These are phyloP conservation scores for Raddia guianensis DNA, from an alignment of 176 grass and related monocot species.

Conservation along the genomic window DNA sequence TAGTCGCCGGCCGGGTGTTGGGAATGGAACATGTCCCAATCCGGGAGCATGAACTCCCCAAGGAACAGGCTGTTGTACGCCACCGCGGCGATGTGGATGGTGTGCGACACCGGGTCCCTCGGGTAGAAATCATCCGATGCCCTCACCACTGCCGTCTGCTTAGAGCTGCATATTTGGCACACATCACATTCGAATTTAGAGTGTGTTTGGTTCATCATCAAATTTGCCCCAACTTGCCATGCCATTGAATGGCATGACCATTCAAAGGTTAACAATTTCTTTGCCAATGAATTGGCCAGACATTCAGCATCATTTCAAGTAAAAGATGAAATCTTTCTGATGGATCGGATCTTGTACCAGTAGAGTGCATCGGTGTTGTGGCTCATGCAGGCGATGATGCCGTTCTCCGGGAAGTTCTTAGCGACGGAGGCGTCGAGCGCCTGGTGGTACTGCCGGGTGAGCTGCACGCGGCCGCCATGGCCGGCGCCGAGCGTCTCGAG, in stretches of 20 bases:
- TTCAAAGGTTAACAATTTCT: no score
- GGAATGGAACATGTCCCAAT: constrained; percentile 99
- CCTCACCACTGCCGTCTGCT: constrained; percentile 91
- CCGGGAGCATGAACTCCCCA: constrained; percentile 96
- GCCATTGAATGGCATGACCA: no score
- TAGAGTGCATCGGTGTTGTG: constrained; percentile 94
- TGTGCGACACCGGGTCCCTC: constrained; percentile 80
- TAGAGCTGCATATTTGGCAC: constrained; percentile 49
- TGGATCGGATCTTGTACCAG: constrained; percentile 49
- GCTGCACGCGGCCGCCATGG: constrained; percentile 73
- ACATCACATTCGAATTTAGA: background rate
- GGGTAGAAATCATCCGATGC: constrained; percentile 97
- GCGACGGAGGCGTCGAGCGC: constrained; percentile 85
- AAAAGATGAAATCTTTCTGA: background rate
- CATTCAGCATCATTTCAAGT: background rate
- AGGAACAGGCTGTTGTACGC: constrained; percentile 95
- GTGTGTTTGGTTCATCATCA: no score
- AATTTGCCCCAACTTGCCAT: no score
- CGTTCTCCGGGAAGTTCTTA: constrained; percentile 87
- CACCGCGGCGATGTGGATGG: constrained; percentile 90
- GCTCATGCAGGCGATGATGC: constrained; percentile 98
- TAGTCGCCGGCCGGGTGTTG: constrained; percentile 85
- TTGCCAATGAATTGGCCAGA: no score
- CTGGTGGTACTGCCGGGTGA: constrained; percentile 78
- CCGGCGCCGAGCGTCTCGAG: constrained; percentile 86